These are phyloP conservation scores for Tuctoria greenei DNA, from an alignment of 176 grass and related monocot genomes.

Conservation along the genomic window DNA sequence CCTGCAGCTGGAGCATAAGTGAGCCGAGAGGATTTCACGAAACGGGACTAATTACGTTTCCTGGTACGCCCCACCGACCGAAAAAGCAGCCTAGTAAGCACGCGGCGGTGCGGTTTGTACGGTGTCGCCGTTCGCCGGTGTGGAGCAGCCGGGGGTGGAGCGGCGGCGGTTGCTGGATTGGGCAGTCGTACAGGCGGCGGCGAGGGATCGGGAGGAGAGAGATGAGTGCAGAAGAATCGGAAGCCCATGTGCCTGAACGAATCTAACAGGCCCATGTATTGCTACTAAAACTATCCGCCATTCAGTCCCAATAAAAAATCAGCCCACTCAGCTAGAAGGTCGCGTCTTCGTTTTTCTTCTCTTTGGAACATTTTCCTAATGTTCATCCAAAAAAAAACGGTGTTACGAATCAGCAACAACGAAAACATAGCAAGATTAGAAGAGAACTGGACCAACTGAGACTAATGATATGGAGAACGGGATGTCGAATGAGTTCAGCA, in stretches of 20 bases:
- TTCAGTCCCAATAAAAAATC: not conserved
- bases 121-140: not conserved
- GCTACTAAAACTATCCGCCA: not conserved
- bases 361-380: too few relatives aligned
- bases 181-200: too few relatives aligned
- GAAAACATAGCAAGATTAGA: not conserved
- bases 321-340: not conserved
- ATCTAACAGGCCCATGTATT: not conserved
- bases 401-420: not conserved
- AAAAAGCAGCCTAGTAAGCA: not conserved
- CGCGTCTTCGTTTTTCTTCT: too few relatives aligned
- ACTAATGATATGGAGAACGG: not conserved
- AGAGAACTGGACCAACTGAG: not conserved
- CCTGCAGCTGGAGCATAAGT: not conserved
- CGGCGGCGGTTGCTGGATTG: not conserved
- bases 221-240: not conserved
- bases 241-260: not conserved
- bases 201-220: not conserved
- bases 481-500: too few relatives aligned
- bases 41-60: not conserved
- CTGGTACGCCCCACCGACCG: not conserved
- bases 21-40: not conserved
- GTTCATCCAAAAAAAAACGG: too few relatives aligned
- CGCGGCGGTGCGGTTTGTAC: not conserved
- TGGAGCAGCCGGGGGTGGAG: not conserved